Base-by-base conservation (phyloP, 1,284 basidiomycete genomes). In the Cryptococcus sp. region DNA sequence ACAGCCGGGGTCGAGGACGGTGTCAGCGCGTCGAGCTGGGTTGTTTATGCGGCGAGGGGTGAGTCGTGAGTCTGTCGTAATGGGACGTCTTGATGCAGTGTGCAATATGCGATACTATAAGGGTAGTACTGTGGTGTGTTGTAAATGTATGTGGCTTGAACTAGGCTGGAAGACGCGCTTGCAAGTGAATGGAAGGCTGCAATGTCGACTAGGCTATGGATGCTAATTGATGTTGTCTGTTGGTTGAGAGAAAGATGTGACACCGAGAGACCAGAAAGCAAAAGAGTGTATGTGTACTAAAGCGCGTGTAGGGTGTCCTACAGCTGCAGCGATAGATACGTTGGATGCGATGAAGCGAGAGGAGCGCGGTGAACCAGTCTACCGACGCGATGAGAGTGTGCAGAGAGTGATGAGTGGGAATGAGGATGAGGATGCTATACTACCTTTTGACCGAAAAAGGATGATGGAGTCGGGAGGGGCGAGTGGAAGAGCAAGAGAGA, bases 241-340 rank as follows among this genome's bases (percentile, higher is more conserved):
- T 35, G 30, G 13, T 35, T 35, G 30, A 35, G 7, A 35, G 25
- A 25, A 25, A 42, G 45, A 55, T 35, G 35, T 27, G 38, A 49
- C n/a, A 11, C 13, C 42, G 42, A 23, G 22, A 27, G 38, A 42
- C 17, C 46, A 22, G 15, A 39, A 23, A 22, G 30, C 19, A 43
- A 53, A 55, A 41, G 53, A 55, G 47, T 55, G 53, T 55, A 39
- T 39, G 35, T 46, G 40, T 47, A 38, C 23, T 22, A 22, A 35
- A 38, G 25, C 35, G 46, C 22, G 27, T 47, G 46, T 47, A 27
- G 16, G 20, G 27, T 13, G 16, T 23, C 8, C 30, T 35, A 35
- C 30, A 35, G 30, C 8, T 35, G 30, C 30, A 35, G 30, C 30
- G 30, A 35, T 35, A 35, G 30, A 35, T 35, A 35, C 30, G 30